A percentile compares a stretch with the other conserved stretches of the same genome.
Conservation (phyloP, 805 yeast genomes). For the Kuraishia molischiana region DNA sequence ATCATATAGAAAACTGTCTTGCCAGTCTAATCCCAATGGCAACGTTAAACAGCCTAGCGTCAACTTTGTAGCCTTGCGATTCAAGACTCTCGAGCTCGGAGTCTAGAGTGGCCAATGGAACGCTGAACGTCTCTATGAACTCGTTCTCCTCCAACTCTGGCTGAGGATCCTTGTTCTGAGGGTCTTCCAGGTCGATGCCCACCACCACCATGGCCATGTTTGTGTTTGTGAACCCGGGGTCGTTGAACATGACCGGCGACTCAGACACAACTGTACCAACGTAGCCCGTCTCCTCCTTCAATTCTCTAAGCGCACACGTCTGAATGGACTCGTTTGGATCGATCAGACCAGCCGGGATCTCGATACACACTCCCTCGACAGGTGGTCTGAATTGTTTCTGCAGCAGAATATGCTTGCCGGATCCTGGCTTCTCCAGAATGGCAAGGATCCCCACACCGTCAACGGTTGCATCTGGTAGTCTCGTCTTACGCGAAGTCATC, state of each 20-base stretch:
- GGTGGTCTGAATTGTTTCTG: slow-evolving; percentile 95
- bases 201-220: slow-evolving; percentile 73
- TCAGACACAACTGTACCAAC: slow-evolving; percentile 44
- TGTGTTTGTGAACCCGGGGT: slow-evolving; percentile 78
- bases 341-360: slow-evolving; percentile 90
- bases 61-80: slow-evolving; percentile 64
- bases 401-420: slow-evolving; percentile 41
- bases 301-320: slow-evolving; percentile 77
- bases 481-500: slow-evolving; percentile 72
- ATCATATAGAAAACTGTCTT: too few relatives aligned
- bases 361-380: slow-evolving; percentile 77
- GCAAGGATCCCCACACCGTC: slow-evolving; percentile 94
- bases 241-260: slow-evolving; percentile 29
- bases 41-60: slow-evolving; percentile 79
- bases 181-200: slow-evolving; percentile 59
- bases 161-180: slow-evolving; percentile 57
- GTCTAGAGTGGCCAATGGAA: slow-evolving; percentile 53
- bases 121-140: slow-evolving; percentile 80
- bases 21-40: slow-evolving; percentile 74
- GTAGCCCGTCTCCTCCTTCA: slow-evolving; percentile 90
- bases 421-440: slow-evolving; percentile 38
- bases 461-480: slow-evolving; percentile 47
- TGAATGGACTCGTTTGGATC: slow-evolving; percentile 77
- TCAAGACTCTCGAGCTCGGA: slow-evolving; percentile 41
- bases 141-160: slow-evolving; percentile 84